Conservation (phyloP, 2,329 filamentous ascomycete genomes). For the Monosporascus sp. region DNA sequence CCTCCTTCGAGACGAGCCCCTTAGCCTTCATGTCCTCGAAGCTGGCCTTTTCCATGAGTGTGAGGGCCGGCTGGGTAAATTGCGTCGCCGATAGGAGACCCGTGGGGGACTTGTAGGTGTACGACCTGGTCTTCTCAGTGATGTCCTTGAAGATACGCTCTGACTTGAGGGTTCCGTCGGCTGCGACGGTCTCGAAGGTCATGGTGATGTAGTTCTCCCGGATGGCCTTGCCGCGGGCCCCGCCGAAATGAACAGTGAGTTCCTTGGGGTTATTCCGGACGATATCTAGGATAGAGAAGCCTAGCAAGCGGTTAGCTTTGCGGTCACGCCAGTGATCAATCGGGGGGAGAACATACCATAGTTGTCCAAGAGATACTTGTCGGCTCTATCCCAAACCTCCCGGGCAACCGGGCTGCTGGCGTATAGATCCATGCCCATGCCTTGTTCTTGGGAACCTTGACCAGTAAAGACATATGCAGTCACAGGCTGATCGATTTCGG, state of each 20-base stretch:
- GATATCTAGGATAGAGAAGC: conserved; percentile 96
- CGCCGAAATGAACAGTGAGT: conserved; percentile 96
- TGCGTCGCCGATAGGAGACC: conserved; percentile 94
- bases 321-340: neutral
- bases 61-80: conserved; percentile 95
- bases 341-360: conserved; percentile 65
- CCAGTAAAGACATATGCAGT: conserved; percentile 98
- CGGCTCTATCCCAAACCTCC: conserved; percentile 96
- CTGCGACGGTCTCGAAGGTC: conserved; percentile 96
- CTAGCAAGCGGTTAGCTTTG: conserved; percentile 34
- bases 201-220: conserved; percentile 99
- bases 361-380: conserved; percentile 97
- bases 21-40: conserved; percentile 99
- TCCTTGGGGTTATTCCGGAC: conserved; percentile 99
- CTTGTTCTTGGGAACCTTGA: conserved; percentile 96
- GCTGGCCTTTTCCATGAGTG: conserved; percentile 98
- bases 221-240: conserved; percentile 92
- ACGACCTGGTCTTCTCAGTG: conserved; percentile 84
- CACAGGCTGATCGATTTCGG: conserved; percentile 95
- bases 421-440: conserved; percentile 99
- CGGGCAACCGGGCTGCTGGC: conserved; percentile 88
- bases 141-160: conserved; percentile 99
- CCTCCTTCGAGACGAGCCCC: conserved; percentile 91
- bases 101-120: conserved; percentile 94
- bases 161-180: conserved; percentile 90